Evolutionary conservation across 306 rosid species (phyloP), one percentile per base, ranked within the genome.

Genomic region (Quercus ilex): DNA sequence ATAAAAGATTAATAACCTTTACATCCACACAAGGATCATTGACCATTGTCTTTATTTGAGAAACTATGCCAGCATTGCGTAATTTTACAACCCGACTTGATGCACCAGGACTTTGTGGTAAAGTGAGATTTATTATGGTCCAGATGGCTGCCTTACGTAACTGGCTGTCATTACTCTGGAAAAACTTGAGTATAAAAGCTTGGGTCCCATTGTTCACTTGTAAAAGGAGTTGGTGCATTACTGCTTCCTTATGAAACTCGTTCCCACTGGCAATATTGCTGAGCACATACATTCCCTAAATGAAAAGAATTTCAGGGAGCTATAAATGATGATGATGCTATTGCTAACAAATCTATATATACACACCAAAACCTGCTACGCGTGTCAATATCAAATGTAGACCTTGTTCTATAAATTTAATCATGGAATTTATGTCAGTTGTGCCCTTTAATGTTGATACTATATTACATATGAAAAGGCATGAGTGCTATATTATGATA

Each of bases 251-350:
- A 79, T 91, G 97, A 79, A 88, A 67, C 78, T 93, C 98, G 53
- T 87, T 89, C 80, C 96, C 94, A 77, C 97, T 91, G 33, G 98
- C 88, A 77, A 93, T 85, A 78, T 93, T 93, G 80, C 88, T 28
- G 71, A 93, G 86, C 58, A 88, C 94, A 83, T 88, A 88, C 93
- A 93, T 81, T 58, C 98, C 96, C 98, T 93, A 77, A 80, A 87
- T 71, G 80, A 75, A 78, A 76, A 31, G 49, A 62, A 73, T 69
- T 51, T 81, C 30, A 46, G 72, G 15, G 14, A 46, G 72, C 41
- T 77, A 69, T 53, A 55, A 23, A 59, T 21, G 15, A 18, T 26
- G 15, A 69, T 12, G 20, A 26, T 46, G 30, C 20, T 33, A 55
- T n/a, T 46, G 30, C 20, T 33, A 55, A 70, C 19, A 78, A 69